Percentiles rank a stretch among this genome's conserved stretches.
These are phyloP conservation scores for Microstegium vimineum DNA, from an alignment of 176 grass and related monocot species.

Conservation along the genomic window DNA sequence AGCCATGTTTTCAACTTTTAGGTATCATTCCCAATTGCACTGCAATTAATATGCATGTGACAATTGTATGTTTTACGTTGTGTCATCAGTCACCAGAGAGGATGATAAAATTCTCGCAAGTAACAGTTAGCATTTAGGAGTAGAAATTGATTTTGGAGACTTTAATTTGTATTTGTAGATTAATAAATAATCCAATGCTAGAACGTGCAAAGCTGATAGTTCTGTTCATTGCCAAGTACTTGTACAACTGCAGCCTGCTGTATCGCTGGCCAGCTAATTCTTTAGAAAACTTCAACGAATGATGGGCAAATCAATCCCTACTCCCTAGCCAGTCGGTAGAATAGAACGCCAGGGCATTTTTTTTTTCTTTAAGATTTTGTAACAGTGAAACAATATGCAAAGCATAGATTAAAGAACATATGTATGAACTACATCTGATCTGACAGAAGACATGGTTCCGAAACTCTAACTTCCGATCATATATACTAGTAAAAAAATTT, in stretches of 20 bases:
- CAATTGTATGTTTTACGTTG: background rate
- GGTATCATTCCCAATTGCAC: background rate
- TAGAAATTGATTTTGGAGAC: background rate
- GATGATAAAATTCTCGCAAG: background rate
- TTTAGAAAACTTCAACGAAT: background rate
- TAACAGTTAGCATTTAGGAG: background rate
- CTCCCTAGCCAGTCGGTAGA: background rate
- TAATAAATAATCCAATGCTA: background rate
- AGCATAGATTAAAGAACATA: background rate
- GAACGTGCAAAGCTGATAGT: conserved; percentile 2
- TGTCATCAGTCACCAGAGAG: background rate
- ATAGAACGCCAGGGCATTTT: background rate
- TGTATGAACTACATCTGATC: background rate
- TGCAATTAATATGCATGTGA: background rate
- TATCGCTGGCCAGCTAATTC: background rate
- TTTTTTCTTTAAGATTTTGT: background rate
- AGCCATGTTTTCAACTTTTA: background rate
- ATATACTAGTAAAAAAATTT: too few species aligned
- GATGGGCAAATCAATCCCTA: background rate
- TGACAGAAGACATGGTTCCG: background rate
- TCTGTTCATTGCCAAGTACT: background rate
- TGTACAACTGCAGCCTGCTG: conserved; percentile 16
- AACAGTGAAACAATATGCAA: background rate
- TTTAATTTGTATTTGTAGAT: background rate
- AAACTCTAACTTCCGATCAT: too few species aligned